These are phyloP conservation scores for Pleurotus tuber-regium DNA, from an alignment of 768 basidiomycete genomes.

Conservation along the genomic window DNA sequence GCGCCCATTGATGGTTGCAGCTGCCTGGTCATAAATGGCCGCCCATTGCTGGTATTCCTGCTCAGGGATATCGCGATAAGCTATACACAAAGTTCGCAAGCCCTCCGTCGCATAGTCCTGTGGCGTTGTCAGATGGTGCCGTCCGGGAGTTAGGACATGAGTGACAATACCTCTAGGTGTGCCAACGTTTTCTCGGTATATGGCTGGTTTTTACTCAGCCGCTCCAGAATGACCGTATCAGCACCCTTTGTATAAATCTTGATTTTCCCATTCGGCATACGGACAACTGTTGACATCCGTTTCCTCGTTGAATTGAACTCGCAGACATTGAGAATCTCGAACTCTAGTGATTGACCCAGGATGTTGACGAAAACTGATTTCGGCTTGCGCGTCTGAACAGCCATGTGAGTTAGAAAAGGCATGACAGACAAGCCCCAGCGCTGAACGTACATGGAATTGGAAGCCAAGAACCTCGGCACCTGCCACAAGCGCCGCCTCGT, in stretches of 20 bases:
- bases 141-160: no score
- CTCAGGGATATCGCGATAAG: constrained; percentile 88
- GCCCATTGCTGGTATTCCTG: constrained; percentile 92
- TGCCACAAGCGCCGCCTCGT: constrained; percentile 93
- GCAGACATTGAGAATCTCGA: constrained; percentile 92
- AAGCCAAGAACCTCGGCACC: constrained; percentile 93
- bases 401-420: constrained; percentile 6
- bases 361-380: constrained; percentile 91
- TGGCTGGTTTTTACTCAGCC: constrained; percentile 80
- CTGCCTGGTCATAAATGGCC: constrained; percentile 85
- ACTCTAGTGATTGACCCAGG: constrained; percentile 70
- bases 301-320: constrained; percentile 99
- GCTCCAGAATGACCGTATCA: constrained; percentile 95
- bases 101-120: constrained; percentile 98
- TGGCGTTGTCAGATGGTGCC: no score
- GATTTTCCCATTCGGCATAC: constrained; percentile 85
- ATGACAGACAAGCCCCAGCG: neutral
- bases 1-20: constrained; percentile 92
- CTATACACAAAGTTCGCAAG: constrained; percentile 93
- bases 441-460: constrained; percentile 80
- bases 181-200: constrained; percentile 83
- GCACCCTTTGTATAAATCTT: constrained; percentile 97
- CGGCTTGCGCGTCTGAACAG: constrained; percentile 83
- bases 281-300: constrained; percentile 94
- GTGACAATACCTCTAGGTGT: constrained; percentile 92